Conservation (phyloP, 371 early-diverging fungal species). For the Choanephora cucurbitarum region DNA sequence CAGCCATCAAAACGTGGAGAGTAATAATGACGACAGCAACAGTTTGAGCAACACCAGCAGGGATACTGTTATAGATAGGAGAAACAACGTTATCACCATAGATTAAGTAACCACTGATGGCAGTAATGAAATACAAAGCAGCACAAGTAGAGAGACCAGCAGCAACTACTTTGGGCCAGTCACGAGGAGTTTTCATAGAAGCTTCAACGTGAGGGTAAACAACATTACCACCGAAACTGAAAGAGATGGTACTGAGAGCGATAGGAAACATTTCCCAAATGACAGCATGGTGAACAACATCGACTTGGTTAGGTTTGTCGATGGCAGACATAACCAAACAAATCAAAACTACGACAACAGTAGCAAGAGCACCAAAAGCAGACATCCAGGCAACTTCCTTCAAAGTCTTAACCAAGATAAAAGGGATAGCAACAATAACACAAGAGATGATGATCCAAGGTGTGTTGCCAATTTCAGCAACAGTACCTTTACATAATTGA, state of each 20-base stretch:
- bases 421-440: slow-evolving; percentile 52
- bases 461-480: slow-evolving; percentile 33
- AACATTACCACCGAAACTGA: slow-evolving; percentile 81
- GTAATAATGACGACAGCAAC: slow-evolving; percentile 76
- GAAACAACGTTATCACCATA: slow-evolving; percentile 72
- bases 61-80: slow-evolving; percentile 78
- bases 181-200: slow-evolving; percentile 76
- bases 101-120: slow-evolving; percentile 78
- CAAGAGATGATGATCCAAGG: slow-evolving; percentile 73
- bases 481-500: slow-evolving; percentile 39
- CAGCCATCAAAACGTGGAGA: slow-evolving; percentile 74
- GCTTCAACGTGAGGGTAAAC: slow-evolving; percentile 86
- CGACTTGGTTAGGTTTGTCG: slow-evolving; percentile 26
- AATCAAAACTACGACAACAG: slow-evolving; percentile 45
- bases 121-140: slow-evolving; percentile 74
- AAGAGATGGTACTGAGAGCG: slow-evolving; percentile 68
- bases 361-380: slow-evolving; percentile 62
- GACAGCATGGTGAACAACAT: slow-evolving; percentile 43
- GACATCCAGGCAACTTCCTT: slow-evolving; percentile 65
- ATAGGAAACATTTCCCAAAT: slow-evolving; percentile 59
- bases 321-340: slow-evolving; percentile 48
- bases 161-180: slow-evolving; percentile 72
- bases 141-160: slow-evolving; percentile 73
- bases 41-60: slow-evolving; percentile 54
- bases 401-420: slow-evolving; percentile 57